phyloP scores from a whole-genome alignment of 225 moss, liverwort and hornwort species.

The Physcomitrium patens region DNA sequence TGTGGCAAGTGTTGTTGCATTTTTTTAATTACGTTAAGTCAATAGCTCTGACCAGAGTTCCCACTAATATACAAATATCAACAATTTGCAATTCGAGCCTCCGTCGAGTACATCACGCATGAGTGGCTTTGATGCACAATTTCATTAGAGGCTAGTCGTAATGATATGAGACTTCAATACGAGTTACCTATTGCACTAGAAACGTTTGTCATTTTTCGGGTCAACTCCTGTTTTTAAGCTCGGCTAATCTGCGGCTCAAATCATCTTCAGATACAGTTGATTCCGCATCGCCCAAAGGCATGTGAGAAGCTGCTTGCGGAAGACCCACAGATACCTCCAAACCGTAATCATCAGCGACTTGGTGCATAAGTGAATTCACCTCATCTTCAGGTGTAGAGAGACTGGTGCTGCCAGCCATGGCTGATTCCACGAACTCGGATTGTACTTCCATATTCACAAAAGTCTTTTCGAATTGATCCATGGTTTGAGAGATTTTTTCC shows the following conservation, averaged over 20 bases:
- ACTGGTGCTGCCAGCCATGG: slow-evolving; percentile 63
- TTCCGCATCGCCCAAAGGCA: slow-evolving; percentile 51
- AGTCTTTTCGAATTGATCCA: slow-evolving; percentile 68
- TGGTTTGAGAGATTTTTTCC: slow-evolving; percentile 68
- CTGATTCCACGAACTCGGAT: slow-evolving; percentile 59
- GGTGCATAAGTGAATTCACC: slow-evolving; percentile 65
- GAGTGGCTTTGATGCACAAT: slow-evolving; percentile 6
- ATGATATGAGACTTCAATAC: background rate
- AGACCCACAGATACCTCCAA: slow-evolving; percentile 63
- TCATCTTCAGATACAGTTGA: slow-evolving; percentile 58
- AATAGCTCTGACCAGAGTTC: background rate
- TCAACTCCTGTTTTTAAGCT: slow-evolving; percentile 63
- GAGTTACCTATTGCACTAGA: slow-evolving; percentile 10
- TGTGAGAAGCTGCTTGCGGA: slow-evolving; percentile 57
- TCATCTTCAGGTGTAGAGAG: slow-evolving; percentile 64
- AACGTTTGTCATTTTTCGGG: background rate
- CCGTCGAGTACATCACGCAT: slow-evolving; percentile 33
- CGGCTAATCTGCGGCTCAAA: slow-evolving; percentile 64
- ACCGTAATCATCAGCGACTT: slow-evolving; percentile 65
- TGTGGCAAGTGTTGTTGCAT: slow-evolving; percentile 17
- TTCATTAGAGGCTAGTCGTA: slow-evolving; percentile 7
- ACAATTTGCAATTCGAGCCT: slow-evolving; percentile 33
- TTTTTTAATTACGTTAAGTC: background rate
- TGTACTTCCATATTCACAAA: slow-evolving; percentile 71
- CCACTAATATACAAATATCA: background rate